Evolutionary conservation across 805 yeast species (phyloP).

Genomic region (Suhomyces tanzawaensis): DNA sequence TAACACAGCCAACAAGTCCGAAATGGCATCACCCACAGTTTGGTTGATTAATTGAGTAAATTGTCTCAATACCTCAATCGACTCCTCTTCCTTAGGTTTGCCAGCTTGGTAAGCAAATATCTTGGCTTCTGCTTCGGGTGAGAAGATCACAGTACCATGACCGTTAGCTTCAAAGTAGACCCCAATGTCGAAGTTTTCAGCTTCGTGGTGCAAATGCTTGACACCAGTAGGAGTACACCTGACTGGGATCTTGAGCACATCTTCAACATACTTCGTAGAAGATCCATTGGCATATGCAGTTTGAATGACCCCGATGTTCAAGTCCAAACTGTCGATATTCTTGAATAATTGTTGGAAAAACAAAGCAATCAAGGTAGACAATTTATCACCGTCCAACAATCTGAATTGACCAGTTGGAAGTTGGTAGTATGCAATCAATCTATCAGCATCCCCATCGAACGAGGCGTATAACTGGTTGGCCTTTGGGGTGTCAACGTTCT

Average conservation of each 20-base stretch:
- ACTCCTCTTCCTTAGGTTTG: slow-evolving; percentile 44
- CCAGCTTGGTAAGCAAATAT: slow-evolving; percentile 33
- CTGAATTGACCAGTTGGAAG: slow-evolving; percentile 41
- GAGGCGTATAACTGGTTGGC: slow-evolving; percentile 64
- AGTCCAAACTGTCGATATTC: slow-evolving; percentile 43
- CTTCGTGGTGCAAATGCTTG: slow-evolving; percentile 92
- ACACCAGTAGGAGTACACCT: slow-evolving; percentile 94
- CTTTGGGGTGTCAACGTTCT: slow-evolving; percentile 44
- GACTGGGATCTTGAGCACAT: slow-evolving; percentile 69
- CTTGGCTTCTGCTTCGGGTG: slow-evolving; percentile 43
- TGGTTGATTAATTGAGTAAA: slow-evolving; percentile 82
- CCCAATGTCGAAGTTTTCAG: slow-evolving; percentile 81
- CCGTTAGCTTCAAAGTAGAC: slow-evolving; percentile 98
- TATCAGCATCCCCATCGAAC: slow-evolving; percentile 96
- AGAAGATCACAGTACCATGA: slow-evolving; percentile 94
- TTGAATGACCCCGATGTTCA: slow-evolving; percentile 80
- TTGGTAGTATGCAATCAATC: slow-evolving; percentile 78
- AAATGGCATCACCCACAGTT: slow-evolving; percentile 97
- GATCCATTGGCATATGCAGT: slow-evolving; percentile 98
- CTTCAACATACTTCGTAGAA: slow-evolving; percentile 69
- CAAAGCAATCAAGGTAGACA: slow-evolving; percentile 78
- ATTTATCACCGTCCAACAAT: slow-evolving; percentile 88
- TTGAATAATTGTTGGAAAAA: slow-evolving; percentile 54
- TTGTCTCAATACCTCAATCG: slow-evolving; percentile 53
- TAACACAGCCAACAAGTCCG: slow-evolving; percentile 82